Evolutionary conservation across 371 early-diverging fungal species (phyloP).

Genomic region (Saksenaea oblongispora): DNA sequence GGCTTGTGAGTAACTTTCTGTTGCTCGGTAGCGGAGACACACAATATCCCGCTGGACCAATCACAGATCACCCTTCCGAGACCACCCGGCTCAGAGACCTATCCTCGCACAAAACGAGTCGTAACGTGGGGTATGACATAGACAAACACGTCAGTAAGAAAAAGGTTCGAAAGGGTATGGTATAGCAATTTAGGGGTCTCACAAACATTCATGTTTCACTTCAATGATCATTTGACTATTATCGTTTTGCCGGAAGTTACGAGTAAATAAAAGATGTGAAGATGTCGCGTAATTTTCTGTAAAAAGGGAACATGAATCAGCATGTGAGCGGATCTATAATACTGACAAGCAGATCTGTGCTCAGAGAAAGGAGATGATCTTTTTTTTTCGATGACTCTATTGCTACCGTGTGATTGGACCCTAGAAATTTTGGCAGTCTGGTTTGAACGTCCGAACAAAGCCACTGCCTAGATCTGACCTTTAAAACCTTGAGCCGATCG

Average conservation of each 20-base stretch:
- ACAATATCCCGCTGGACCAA: too few relatives aligned
- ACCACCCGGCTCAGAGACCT: slow-evolving; percentile 1
- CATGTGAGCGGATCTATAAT: neutral
- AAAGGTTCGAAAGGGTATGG: too few relatives aligned
- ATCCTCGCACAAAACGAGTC: neutral
- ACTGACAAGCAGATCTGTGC: neutral
- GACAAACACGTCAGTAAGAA: too few relatives aligned
- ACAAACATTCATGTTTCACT: neutral
- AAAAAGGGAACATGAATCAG: neutral
- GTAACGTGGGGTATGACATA: too few relatives aligned
- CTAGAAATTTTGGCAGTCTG: slow-evolving; percentile 4
- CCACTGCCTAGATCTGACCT: neutral
- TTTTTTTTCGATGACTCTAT: slow-evolving; percentile 2
- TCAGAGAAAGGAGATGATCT: slow-evolving; percentile 6
- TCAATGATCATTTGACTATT: neutral
- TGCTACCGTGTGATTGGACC: neutral
- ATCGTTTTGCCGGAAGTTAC: neutral
- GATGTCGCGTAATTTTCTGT: neutral
- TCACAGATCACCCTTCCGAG: neutral
- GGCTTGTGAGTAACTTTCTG: too few relatives aligned
- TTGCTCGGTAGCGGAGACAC: too few relatives aligned
- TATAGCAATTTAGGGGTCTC: too few relatives aligned
- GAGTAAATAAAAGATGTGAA: neutral
- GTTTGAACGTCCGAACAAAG: slow-evolving; percentile 4
- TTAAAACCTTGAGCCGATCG: slow-evolving; percentile 3